Percentiles rank a stretch among this genome's conserved stretches.
Conservation (phyloP, 164 flowering plant species). For the Tetrastigma voinierianum region DNA sequence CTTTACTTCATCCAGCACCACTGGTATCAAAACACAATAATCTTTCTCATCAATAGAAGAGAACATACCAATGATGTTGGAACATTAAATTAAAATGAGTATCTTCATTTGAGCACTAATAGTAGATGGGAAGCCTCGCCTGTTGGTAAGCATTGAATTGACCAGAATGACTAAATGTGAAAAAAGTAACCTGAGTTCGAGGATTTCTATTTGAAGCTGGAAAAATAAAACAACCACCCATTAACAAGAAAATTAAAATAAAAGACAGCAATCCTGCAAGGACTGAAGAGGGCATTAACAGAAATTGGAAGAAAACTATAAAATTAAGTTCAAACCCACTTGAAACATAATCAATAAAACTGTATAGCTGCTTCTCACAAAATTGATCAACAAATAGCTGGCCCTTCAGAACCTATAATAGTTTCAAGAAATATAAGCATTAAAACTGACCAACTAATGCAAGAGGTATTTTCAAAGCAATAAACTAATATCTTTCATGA, state of each 20-base stretch:
- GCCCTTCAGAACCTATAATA: slow-evolving; percentile 60
- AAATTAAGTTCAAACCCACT: slow-evolving; percentile 91
- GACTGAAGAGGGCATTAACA: slow-evolving; percentile 34
- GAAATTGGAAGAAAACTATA: slow-evolving; percentile 97
- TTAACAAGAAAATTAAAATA: not conserved
- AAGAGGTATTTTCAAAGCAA: not conserved
- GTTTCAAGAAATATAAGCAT: not conserved
- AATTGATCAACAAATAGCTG: slow-evolving; percentile 73
- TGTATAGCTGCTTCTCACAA: slow-evolving; percentile 57
- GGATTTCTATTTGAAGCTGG: slow-evolving; percentile 95
- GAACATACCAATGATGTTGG: not conserved
- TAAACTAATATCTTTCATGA: slow-evolving; percentile 45
- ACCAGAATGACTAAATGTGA: slow-evolving; percentile 78
- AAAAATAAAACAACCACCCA: not conserved
- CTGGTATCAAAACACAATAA: not conserved
- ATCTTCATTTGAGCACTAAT: not conserved
- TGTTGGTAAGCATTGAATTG: slow-evolving; percentile 82
- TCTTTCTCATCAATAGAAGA: not conserved
- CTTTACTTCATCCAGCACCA: too few species aligned
- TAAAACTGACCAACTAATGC: not conserved
- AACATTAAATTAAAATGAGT: not conserved
- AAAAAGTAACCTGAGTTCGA: slow-evolving; percentile 62
- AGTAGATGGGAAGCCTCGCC: slow-evolving; percentile 34
- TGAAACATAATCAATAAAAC: slow-evolving; percentile 88
- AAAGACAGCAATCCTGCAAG: not conserved